phyloP scores from a whole-genome alignment of 2,329 filamentous ascomycete genomes.

The Aureobasidium melanogenum region DNA sequence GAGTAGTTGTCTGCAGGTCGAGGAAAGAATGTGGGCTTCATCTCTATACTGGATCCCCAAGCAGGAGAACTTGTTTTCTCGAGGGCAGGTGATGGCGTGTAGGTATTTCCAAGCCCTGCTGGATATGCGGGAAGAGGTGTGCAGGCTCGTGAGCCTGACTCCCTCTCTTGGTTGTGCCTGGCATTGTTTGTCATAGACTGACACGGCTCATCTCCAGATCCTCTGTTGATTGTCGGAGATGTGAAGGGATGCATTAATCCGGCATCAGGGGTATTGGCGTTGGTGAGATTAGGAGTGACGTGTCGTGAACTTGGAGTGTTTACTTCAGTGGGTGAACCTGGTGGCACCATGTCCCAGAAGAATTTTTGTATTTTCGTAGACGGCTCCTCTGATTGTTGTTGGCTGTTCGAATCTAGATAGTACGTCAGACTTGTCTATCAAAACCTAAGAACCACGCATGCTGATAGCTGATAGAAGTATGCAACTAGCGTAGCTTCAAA shows the following conservation, averaged over 20 bases:
- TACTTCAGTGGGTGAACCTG: slow-evolving; percentile 2
- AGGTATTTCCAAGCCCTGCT: background rate
- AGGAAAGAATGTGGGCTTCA: background rate
- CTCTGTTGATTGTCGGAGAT: background rate
- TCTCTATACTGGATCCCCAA: background rate
- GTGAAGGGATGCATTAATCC: background rate
- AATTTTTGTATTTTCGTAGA: background rate
- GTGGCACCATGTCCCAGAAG: background rate
- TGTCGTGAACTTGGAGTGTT: slow-evolving; percentile 2
- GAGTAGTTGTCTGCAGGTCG: too few relatives aligned
- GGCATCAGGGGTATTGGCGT: background rate
- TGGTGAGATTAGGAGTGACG: background rate
- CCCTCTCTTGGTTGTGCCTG: background rate
- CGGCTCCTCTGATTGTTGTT: background rate
- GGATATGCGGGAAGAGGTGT: background rate
- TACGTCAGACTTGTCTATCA: background rate
- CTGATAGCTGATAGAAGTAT: background rate
- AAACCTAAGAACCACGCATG: background rate
- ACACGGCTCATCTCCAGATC: background rate
- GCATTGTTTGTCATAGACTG: background rate
- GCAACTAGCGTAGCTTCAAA: background rate
- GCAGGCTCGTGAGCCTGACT: background rate
- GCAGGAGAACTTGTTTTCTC: background rate
- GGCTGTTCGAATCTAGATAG: background rate
- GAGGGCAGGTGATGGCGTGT: background rate